Evolutionary conservation across 2,329 filamentous ascomycete genomes (phyloP).

Genomic region (Phialophora expanda): DNA sequence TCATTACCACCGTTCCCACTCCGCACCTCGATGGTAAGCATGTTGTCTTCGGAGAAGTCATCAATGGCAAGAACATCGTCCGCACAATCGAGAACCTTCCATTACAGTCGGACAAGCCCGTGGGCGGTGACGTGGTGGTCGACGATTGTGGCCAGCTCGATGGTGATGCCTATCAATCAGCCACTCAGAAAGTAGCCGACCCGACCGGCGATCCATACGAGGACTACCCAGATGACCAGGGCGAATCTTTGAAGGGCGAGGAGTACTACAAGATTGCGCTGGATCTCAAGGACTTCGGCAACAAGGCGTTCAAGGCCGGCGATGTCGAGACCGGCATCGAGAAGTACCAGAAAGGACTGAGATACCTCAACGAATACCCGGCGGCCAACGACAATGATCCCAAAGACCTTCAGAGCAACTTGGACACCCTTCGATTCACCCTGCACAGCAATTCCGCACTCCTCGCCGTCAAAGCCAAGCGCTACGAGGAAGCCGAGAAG

Average conservation of each 20-base stretch:
- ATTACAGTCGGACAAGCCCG: constrained; percentile 78
- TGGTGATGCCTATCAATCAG: constrained; percentile 69
- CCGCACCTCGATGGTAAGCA: constrained; percentile 96
- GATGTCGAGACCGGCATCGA: constrained; percentile 73
- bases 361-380: constrained; percentile 86
- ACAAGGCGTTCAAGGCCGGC: constrained; percentile 84
- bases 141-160: constrained; percentile 84
- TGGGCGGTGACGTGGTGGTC: constrained; percentile 73
- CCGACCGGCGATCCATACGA: constrained; percentile 88
- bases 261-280: constrained; percentile 78
- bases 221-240: constrained; percentile 87
- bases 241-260: constrained; percentile 67
- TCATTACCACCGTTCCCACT: constrained; percentile 93
- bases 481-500: constrained; percentile 71
- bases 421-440: constrained; percentile 78
- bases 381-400: constrained; percentile 71
- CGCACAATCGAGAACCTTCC: constrained; percentile 85
- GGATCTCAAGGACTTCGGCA: constrained; percentile 89
- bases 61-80: constrained; percentile 88
- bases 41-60: constrained; percentile 94
- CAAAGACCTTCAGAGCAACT: constrained; percentile 67
- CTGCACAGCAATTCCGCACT: constrained; percentile 89
- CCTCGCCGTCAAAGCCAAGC: constrained; percentile 78
- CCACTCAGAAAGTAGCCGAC: constrained; percentile 73
- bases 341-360: constrained; percentile 93